Evolutionary conservation across 768 basidiomycete genomes (phyloP).

Genomic region (Daedaleopsis sinensis): DNA sequence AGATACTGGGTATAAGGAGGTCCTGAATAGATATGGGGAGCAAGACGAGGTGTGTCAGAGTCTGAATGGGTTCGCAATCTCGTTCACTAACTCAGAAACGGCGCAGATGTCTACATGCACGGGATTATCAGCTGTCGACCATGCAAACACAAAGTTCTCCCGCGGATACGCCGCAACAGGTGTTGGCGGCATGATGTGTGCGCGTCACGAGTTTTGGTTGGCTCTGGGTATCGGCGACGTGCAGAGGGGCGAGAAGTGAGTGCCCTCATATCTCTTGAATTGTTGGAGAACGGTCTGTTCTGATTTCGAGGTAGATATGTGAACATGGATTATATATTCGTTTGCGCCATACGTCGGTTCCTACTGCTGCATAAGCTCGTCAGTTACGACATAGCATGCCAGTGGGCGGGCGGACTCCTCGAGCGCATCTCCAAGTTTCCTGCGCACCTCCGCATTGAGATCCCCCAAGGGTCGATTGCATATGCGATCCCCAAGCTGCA

Average conservation of each 20-base stretch:
- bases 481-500: constrained; percentile 37
- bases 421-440: constrained; percentile 19
- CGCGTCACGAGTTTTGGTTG: constrained; percentile 25
- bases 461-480: not conserved
- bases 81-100: too few species aligned
- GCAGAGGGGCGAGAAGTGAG: constrained; percentile 29
- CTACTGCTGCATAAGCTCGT: not conserved
- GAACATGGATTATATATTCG: constrained; percentile 29
- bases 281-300: too few species aligned
- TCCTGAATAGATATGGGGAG: constrained; percentile 11
- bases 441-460: not conserved
- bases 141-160: constrained; percentile 2
- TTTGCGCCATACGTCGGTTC: not conserved
- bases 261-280: too few species aligned
- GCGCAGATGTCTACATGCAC: not conserved
- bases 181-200: constrained; percentile 19
- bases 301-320: constrained; percentile 6
- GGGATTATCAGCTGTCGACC: constrained; percentile 1
- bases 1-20: constrained; percentile 18
- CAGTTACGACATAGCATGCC: constrained; percentile 30
- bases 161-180: constrained; percentile 19
- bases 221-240: constrained; percentile 27
- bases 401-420: constrained; percentile 30
- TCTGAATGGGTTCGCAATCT: too few species aligned
- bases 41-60: constrained; percentile 34